These are phyloP conservation scores for Millerozyma acaciae DNA, from an alignment of 805 yeast species.

Conservation along the genomic window DNA sequence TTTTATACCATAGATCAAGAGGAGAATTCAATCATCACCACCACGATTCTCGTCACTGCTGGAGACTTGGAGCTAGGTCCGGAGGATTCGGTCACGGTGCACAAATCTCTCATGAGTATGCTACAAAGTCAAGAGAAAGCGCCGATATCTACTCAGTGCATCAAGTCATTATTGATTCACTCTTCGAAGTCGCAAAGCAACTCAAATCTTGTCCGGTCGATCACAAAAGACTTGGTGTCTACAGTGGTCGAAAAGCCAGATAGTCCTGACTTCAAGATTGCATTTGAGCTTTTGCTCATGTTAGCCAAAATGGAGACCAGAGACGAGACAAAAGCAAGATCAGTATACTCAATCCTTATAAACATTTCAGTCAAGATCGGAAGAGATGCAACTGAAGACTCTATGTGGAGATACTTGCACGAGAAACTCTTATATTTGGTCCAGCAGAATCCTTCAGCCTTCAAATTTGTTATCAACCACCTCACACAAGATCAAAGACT, in stretches of 20 bases:
- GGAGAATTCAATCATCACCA: constrained; percentile 29
- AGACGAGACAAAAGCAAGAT: constrained; percentile 26
- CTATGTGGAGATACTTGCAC: constrained; percentile 38
- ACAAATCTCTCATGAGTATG: constrained; percentile 22
- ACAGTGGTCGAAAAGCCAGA: constrained; percentile 32
- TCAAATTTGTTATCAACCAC: constrained; percentile 45
- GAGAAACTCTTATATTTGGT: constrained; percentile 47
- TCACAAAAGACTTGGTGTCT: constrained; percentile 46
- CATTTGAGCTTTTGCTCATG: constrained; percentile 47
- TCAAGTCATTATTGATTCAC: constrained; percentile 50
- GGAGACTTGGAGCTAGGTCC: constrained; percentile 28
- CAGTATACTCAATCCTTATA: constrained; percentile 30
- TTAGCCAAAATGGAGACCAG: constrained; percentile 33
- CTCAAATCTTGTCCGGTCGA: too few species aligned
- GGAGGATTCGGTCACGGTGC: constrained; percentile 19
- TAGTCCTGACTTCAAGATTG: too few species aligned
- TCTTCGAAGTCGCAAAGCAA: constrained; percentile 25
- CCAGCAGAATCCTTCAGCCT: constrained; percentile 39
- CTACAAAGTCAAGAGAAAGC: constrained; percentile 19
- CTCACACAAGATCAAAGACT: constrained; percentile 40
- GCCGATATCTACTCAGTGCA: constrained; percentile 47
- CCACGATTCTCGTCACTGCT: constrained; percentile 30
- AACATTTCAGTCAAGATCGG: constrained; percentile 34
- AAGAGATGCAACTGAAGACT: constrained; percentile 10
- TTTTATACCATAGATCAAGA: constrained; percentile 15